Evolutionary conservation across 2,329 filamentous ascomycete species (phyloP), one percentile per base, ranked within the genome.

Genomic region (Cercospora sp.): DNA sequence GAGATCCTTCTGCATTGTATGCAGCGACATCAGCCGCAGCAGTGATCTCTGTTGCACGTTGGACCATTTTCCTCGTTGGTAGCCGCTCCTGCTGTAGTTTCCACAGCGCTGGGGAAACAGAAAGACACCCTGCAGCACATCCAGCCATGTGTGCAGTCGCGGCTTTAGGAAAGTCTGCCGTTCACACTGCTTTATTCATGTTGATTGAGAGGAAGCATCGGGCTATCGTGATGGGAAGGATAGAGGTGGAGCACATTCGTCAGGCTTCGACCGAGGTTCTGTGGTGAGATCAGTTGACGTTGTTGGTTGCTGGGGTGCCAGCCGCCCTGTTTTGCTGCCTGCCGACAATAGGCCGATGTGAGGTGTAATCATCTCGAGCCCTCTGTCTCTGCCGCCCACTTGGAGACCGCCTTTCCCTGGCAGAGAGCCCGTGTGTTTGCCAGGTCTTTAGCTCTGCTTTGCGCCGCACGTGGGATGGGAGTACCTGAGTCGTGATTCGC

Each of bases 401-500:
- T 34, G 32, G 34, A 24, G 49, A 60, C 58, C 58, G 32, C 28
- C 16, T 60, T 37, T 60, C 58, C 58, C 32, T 60, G 58, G 37
- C 37, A 43, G 37, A n/a, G 37, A 43, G 37, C 58, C 9, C 34
- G 21, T 28, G 24, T 59, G 55, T 5, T 12, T 28, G 24, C 28
- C 4, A 4, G 7, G 5, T 34, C 58, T 12, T 5, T n/a, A 60
- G 32, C 58, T 60, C 2, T 40, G 58, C 30, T 34, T 18, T n/a
- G 28, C 18, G 58, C 58, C 32, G 32, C 58, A 40, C 3, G 58
- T 60, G 58, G 7, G 58, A 43, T 32, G 32, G 18, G 34, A 24
- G 58, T 28, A 2, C 16, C 58, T 30, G 12, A 43, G 28, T 9
- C 30, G 32, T 34, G 58, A 60, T 60, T 60, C 32, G 58, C 37